These are phyloP conservation scores for Guadua angustifolia DNA, from an alignment of 176 grass and related monocot species.

Conservation along the genomic window DNA sequence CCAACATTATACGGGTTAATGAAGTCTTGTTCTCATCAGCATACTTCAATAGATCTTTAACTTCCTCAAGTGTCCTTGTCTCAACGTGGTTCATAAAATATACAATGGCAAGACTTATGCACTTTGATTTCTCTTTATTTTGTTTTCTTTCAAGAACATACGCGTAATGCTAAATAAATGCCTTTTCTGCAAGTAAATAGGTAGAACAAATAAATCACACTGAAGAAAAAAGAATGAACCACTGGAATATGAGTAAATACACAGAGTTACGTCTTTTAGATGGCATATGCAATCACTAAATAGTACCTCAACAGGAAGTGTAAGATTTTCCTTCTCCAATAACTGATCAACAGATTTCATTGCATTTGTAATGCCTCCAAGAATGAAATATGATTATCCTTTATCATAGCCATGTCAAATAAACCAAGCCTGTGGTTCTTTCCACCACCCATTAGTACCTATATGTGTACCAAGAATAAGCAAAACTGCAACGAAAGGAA, in stretches of 20 bases:
- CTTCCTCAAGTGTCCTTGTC: slow-evolving; percentile 90
- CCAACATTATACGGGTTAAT: slow-evolving; percentile 92
- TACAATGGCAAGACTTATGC: not conserved
- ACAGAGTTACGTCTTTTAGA: not conserved
- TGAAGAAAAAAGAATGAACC: not conserved
- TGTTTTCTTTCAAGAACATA: not conserved
- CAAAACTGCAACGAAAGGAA: slow-evolving; percentile 6
- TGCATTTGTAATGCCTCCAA: slow-evolving; percentile 80
- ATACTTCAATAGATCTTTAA: slow-evolving; percentile 79
- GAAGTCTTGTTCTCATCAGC: slow-evolving; percentile 69
- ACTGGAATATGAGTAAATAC: slow-evolving; percentile 3
- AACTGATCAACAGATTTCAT: slow-evolving; percentile 84
- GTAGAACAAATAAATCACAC: not conserved
- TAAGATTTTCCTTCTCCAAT: slow-evolving; percentile 65
- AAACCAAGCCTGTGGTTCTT: slow-evolving; percentile 97
- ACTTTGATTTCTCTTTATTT: not conserved
- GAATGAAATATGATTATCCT: slow-evolving; percentile 98
- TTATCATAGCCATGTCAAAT: slow-evolving; percentile 99
- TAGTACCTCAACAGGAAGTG: slow-evolving; percentile 88
- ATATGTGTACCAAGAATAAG: not conserved
- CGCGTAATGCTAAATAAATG: not conserved
- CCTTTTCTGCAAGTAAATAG: not conserved
- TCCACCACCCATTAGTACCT: slow-evolving; percentile 95
- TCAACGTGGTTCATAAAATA: slow-evolving; percentile 65
- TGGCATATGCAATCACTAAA: not conserved